A percentile compares a stretch with the other conserved stretches of the same genome.
These are phyloP conservation scores for Ceratocystis ficicola DNA, from an alignment of 2,329 filamentous ascomycete genomes.

Conservation along the genomic window DNA sequence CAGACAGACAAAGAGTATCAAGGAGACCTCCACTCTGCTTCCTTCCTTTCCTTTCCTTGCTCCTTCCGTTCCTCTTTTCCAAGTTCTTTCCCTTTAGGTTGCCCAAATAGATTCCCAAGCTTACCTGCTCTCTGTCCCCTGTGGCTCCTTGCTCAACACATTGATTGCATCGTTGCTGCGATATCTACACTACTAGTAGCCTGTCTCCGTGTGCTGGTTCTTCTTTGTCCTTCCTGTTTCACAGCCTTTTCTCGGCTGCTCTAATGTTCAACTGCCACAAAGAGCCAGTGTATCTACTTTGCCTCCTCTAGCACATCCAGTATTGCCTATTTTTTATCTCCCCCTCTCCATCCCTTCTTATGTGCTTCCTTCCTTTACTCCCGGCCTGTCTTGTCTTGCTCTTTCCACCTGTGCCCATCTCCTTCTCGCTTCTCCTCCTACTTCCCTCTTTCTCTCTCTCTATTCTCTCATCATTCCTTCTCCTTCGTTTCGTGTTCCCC, in stretches of 20 bases:
- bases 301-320: not conserved
- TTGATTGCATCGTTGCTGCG: not conserved
- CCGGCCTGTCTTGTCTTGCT: not conserved
- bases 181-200: not conserved
- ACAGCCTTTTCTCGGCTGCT: not conserved
- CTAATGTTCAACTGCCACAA: too few species aligned
- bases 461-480: constrained; percentile 12
- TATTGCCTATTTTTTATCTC: not conserved
- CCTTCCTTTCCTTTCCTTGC: not conserved
- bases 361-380: not conserved
- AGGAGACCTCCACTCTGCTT: not conserved
- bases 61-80: not conserved
- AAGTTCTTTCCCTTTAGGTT: not conserved
- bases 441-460: not conserved
- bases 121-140: not conserved
- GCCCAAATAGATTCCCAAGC: not conserved
- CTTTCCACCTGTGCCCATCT: not conserved
- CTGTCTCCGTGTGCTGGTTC: not conserved
- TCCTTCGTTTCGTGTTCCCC: not conserved
- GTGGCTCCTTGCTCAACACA: not conserved
- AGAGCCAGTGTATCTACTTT: too few species aligned
- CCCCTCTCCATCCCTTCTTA: not conserved
- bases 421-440: not conserved
- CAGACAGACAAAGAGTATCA: not conserved
- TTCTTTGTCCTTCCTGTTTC: not conserved